phyloP scores from a whole-genome alignment of 1,284 basidiomycete species.

The Laetiporus sulphureus region DNA sequence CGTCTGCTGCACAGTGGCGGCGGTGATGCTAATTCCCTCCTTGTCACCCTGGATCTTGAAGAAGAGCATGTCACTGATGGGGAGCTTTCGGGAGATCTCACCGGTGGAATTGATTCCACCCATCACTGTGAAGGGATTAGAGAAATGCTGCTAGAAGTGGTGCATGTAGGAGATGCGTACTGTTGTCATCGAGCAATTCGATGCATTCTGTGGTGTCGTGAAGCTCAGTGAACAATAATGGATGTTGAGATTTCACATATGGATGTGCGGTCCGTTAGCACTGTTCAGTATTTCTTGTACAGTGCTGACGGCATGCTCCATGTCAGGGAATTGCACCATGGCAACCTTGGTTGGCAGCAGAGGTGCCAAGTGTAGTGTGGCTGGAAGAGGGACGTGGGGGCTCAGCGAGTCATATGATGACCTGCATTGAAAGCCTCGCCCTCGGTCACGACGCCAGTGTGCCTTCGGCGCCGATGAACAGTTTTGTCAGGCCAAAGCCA shows the following conservation, averaged over 20 bases:
- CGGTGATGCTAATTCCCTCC: constrained; percentile 55
- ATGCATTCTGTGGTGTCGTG: constrained; percentile 66
- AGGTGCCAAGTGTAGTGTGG: constrained; percentile 78
- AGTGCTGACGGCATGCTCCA: constrained; percentile 61
- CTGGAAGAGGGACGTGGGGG: too few species aligned
- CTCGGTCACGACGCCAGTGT: constrained; percentile 77
- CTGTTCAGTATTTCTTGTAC: constrained; percentile 75
- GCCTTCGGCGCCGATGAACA: constrained; percentile 80
- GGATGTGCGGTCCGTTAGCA: constrained; percentile 51
- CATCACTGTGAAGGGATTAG: constrained; percentile 55
- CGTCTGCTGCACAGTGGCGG: constrained; percentile 55
- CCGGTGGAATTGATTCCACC: constrained; percentile 67
- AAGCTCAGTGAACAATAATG: neutral
- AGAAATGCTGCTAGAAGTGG: neutral
- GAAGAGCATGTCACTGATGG: constrained; percentile 76
- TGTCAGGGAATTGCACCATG: constrained; percentile 63
- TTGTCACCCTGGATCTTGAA: constrained; percentile 84
- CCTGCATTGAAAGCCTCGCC: constrained; percentile 27
- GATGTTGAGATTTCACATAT: constrained; percentile 25
- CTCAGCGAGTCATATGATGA: neutral
- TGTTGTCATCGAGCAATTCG: constrained; percentile 72
- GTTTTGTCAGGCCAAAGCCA: constrained; percentile 71
- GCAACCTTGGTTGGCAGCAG: constrained; percentile 68
- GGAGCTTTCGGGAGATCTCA: constrained; percentile 52
- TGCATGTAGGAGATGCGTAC: constrained; percentile 27